phyloP scores from a whole-genome alignment of 192 early-diverging fungal species.

The Entophlyctis luteolus region DNA sequence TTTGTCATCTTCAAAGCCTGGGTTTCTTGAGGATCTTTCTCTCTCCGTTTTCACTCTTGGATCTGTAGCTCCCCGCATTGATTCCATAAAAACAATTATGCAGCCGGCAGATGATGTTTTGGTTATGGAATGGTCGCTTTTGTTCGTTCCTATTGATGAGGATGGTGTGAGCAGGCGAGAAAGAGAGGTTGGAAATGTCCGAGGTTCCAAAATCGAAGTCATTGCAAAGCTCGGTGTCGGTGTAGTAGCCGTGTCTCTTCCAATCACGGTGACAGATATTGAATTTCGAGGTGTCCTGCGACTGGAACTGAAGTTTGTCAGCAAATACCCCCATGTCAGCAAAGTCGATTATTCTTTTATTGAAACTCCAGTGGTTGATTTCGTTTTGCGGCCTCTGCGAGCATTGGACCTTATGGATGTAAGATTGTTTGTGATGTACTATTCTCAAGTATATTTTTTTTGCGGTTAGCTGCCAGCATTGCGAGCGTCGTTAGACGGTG shows the following conservation, averaged over 20 bases:
- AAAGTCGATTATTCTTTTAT: slow-evolving; percentile 79
- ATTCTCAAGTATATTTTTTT: background rate
- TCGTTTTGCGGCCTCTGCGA: slow-evolving; percentile 79
- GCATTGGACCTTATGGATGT: slow-evolving; percentile 74
- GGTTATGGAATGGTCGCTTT: slow-evolving; percentile 88
- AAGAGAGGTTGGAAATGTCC: slow-evolving; percentile 38
- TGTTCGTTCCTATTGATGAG: slow-evolving; percentile 79
- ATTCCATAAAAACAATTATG: slow-evolving; percentile 37
- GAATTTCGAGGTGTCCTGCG: slow-evolving; percentile 46
- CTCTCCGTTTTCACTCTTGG: slow-evolving; percentile 50
- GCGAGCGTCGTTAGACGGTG: slow-evolving; percentile 47
- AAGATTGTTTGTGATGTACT: slow-evolving; percentile 3
- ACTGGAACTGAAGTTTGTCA: slow-evolving; percentile 79
- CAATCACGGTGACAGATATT: slow-evolving; percentile 25
- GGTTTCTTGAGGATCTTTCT: slow-evolving; percentile 60
- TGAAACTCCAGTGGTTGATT: slow-evolving; percentile 83
- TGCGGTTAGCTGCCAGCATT: slow-evolving; percentile 10
- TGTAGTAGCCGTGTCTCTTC: slow-evolving; percentile 28
- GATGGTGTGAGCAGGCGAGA: slow-evolving; percentile 40
- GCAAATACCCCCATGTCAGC: slow-evolving; percentile 82
- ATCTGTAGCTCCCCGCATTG: slow-evolving; percentile 45
- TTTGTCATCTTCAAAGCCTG: slow-evolving; percentile 67
- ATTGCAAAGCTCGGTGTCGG: slow-evolving; percentile 69
- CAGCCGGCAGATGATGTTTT: slow-evolving; percentile 39
- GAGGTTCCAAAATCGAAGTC: slow-evolving; percentile 81